Evolutionary conservation across 371 early-diverging fungal genomes (phyloP), one percentile per base, ranked within the genome.

Genomic region (Lichtheimia ornata): DNA sequence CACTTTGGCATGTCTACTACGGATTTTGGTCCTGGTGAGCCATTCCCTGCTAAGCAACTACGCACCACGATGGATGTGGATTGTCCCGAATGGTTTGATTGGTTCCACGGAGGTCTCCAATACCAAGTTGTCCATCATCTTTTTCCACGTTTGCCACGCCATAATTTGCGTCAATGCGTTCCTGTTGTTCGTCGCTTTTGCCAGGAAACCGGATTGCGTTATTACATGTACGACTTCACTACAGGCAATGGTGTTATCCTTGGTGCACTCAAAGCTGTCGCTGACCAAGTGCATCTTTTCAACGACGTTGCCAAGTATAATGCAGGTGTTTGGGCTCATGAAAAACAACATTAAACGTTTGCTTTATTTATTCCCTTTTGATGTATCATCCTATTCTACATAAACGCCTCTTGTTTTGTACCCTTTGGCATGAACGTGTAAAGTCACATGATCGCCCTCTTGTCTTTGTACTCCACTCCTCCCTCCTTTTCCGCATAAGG

Each of bases 11-110:
- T 97, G 98, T 88, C 91, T 17, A 93, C 93, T 4, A 89, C 88
- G 61, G 91, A 91, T 40, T 70, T 84, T 43, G 88, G 88, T 17
- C 86, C 88, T 0, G 70, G 79, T 28, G 94, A 94, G 69, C 79
- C 87, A 30, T 97, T 94, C 67, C 88, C 93, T 3, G 90, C 87
- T 44, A 89, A 90, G 69, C 91, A 88, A 81, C 76, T 96, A 35
- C 85, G 97, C 54, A 97, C 98, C 0, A 94, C 94, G n/a, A 95
- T 97, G 94, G 96, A 97, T 76, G 93, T 97, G 0, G 93, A 94
- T 61, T 97, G 98, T 75, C 94, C 97, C 11, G 75, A 73, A 62
- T 96, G 93, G 93, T 62, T 97, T 45, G 97, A 97, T 69, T 97
- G 96, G 96, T 92, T 96, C 81, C 98, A 97, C 63, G 98, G 98